phyloP scores from a whole-genome alignment of 192 early-diverging fungal genomes.

The Coemansia sp. region DNA sequence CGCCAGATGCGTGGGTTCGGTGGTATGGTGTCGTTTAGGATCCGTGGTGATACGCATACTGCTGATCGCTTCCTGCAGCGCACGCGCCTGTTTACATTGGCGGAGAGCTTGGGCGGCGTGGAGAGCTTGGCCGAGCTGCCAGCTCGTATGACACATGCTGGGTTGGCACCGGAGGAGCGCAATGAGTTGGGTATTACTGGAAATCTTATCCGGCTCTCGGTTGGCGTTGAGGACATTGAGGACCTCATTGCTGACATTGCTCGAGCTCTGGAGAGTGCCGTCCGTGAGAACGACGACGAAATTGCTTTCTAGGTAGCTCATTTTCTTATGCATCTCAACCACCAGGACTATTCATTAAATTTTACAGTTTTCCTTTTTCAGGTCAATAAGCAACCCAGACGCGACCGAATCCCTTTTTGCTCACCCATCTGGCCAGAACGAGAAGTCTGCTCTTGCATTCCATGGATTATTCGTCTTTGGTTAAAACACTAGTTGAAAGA shows the following conservation, averaged over 20 bases:
- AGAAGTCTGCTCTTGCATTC: no score
- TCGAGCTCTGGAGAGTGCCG: conserved; percentile 64
- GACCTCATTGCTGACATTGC: conserved; percentile 81
- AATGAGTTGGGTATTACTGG: conserved; percentile 86
- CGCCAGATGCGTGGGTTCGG: conserved; percentile 90
- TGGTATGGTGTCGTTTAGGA: conserved; percentile 94
- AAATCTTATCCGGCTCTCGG: conserved; percentile 84
- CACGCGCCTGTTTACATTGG: conserved; percentile 84
- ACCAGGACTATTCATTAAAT: no score
- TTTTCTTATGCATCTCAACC: no score
- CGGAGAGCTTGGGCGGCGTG: conserved; percentile 95
- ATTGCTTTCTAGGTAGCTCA: conserved; percentile 1
- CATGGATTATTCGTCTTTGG: no score
- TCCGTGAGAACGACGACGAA: conserved; percentile 26
- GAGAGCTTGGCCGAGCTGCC: conserved; percentile 94
- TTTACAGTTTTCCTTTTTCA: no score
- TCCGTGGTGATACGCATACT: conserved; percentile 75
- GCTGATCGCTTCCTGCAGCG: conserved; percentile 82
- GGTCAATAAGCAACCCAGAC: no score
- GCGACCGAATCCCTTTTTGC: no score
- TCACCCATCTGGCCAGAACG: no score
- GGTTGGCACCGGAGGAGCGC: conserved; percentile 83
- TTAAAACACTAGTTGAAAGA: no score
- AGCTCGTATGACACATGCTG: conserved; percentile 93
- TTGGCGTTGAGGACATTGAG: conserved; percentile 90